Evolutionary conservation across 2,329 filamentous ascomycete species (phyloP), one percentile per base, ranked within the genome.

Genomic region (Phaeophleospora eucalypticola): DNA sequence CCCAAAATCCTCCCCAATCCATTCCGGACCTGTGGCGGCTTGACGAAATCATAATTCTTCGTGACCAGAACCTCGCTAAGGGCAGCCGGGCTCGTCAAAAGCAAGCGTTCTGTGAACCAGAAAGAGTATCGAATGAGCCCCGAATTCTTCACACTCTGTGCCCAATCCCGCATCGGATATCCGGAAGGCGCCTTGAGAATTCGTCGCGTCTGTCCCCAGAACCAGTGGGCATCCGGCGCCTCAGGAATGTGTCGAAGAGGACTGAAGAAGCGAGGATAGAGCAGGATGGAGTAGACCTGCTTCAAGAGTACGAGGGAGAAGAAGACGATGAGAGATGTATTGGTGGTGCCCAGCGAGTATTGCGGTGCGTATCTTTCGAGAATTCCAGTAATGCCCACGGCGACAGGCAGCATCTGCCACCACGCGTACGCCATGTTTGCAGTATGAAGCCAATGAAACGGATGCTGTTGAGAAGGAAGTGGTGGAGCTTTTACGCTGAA

Each of bases 1-100:
- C 88, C 85, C 10, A 91, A 72, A 19, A 89, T 72, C 17, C 80
- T 75, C 1, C 77, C 79, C 3, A 91, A 69, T 1, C 76, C 74
- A 36, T 68, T 68, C 27, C 79, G 62, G n/a, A 76, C 51, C 3
- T 69, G 64, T 8, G 44, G 45, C 0, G 74, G 74, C 59, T 76
- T 77, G 49, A 74, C 60, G 55, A 77, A 76, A 12, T 76, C 72
- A 53, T 77, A 77, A 43, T 69, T 76, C 51, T 73, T 71, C 29
- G 70, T 70, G 2, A 74, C 71, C 1, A 78, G 62, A 2, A 78
- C 71, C 54, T 78, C 75, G 29, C 62, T 69, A 9, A 78, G 54
- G 1, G 70, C 72, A 49, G 74, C 73, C 0, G 74, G 70, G 20
- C 56, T 70, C 2, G 73, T 74, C 8, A 74, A 45, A 19, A 77